A percentile compares a stretch with the other conserved stretches of the same genome.
Conservation (phyloP, 345 rosid genomes). For the Euphorbia lathyris region DNA sequence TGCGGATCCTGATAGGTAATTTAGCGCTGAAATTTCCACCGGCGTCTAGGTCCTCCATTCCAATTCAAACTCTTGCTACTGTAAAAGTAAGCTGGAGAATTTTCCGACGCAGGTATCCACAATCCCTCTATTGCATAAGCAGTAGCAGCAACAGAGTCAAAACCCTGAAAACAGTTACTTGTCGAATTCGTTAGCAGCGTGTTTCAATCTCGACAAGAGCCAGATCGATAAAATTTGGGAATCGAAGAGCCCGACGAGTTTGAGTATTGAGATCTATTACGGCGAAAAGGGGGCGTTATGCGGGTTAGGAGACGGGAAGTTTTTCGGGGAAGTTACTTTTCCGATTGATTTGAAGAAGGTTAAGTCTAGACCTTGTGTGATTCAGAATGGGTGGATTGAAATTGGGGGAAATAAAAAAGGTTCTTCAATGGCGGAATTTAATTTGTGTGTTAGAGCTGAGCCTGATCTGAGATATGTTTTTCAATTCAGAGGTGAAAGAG, state of each 20-base stretch:
- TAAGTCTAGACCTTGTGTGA: constrained; percentile 44
- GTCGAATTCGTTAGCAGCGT: no score
- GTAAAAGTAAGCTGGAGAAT: constrained; percentile 57
- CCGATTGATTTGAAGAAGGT: constrained; percentile 57
- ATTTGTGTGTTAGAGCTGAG: no score
- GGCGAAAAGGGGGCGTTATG: constrained; percentile 39
- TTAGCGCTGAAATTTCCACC: constrained; percentile 56
- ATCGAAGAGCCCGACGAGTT: constrained; percentile 22
- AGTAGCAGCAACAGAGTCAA: constrained; percentile 26
- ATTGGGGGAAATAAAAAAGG: no score
- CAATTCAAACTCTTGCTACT: constrained; percentile 34
- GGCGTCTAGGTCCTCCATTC: constrained; percentile 36
- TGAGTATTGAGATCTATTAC: constrained; percentile 49
- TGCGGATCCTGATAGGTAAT: constrained; percentile 73
- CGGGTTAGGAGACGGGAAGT: constrained; percentile 46
- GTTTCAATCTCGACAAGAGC: no score
- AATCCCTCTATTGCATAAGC: constrained; percentile 26
- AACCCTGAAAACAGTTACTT: no score
- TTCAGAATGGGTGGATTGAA: constrained; percentile 77
- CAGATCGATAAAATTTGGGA: constrained; percentile 38
- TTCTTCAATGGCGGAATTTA: no score
- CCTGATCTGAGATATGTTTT: constrained; percentile 91
- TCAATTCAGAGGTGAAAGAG: constrained; percentile 76
- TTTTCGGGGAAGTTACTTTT: constrained; percentile 54
- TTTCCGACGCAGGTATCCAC: constrained; percentile 49